phyloP scores from a whole-genome alignment of 306 rosid genomes.

The Inga oerstediana region DNA sequence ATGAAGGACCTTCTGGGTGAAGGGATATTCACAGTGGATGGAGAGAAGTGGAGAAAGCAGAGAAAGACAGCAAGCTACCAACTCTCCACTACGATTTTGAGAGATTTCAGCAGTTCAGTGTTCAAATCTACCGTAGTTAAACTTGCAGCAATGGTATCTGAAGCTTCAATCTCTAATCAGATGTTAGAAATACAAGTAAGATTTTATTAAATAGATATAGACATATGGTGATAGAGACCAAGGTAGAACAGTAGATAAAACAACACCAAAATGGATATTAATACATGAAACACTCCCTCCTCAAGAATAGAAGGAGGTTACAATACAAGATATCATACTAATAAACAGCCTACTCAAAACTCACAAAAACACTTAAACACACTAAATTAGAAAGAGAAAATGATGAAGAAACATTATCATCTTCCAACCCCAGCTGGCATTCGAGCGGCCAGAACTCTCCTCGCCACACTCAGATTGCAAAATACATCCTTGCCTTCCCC shows the following conservation, averaged over 20 bases:
- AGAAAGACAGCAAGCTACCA: constrained; percentile 64
- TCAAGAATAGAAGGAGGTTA: no score
- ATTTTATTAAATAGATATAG: background rate
- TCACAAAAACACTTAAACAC: no score
- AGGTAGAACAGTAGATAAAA: background rate
- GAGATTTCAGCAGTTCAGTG: constrained; percentile 48
- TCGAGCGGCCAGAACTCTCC: no score
- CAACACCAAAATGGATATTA: background rate
- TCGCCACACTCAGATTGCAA: no score
- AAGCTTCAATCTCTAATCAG: constrained; percentile 32
- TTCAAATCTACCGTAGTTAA: constrained; percentile 49
- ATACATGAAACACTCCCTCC: no score
- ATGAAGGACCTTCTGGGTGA: constrained; percentile 67
- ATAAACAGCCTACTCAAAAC: no score
- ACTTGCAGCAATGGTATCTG: constrained; percentile 40
- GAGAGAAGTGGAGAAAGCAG: constrained; percentile 61
- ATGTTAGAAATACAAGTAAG: constrained; percentile 46
- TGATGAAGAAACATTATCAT: no score
- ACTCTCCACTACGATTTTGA: constrained; percentile 53
- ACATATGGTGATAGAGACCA: background rate
- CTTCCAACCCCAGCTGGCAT: no score
- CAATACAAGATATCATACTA: no score
- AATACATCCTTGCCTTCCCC: no score
- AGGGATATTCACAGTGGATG: constrained; percentile 73
- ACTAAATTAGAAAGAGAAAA: no score